Evolutionary conservation across 2,329 filamentous ascomycete species (phyloP).

Genomic region (Paecilomyces sp.): DNA sequence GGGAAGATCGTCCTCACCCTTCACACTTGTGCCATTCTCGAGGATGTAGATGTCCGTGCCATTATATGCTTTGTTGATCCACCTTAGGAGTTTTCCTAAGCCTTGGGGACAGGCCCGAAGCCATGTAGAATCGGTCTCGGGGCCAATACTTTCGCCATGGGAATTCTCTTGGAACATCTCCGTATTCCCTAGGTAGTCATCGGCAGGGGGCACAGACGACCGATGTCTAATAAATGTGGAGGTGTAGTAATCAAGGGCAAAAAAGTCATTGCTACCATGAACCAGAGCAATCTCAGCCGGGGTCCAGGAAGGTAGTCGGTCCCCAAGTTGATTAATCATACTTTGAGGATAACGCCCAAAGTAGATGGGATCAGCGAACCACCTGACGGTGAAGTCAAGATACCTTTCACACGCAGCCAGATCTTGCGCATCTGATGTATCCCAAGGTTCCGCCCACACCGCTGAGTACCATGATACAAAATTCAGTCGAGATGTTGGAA

Average conservation of each 20-base stretch:
- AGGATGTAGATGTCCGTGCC: constrained; percentile 75
- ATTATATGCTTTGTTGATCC: constrained; percentile 66
- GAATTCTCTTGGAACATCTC: constrained; percentile 62
- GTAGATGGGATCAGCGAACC: constrained; percentile 23
- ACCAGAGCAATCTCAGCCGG: constrained; percentile 15
- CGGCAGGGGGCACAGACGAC: constrained; percentile 11
- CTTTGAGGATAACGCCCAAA: not conserved
- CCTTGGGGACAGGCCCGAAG: constrained; percentile 64
- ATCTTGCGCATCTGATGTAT: no score
- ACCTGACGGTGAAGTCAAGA: constrained; percentile 19
- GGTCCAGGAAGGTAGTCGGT: constrained; percentile 6
- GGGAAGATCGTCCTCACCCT: no score
- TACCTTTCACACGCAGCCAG: no score
- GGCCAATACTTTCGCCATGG: constrained; percentile 62
- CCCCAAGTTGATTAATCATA: no score
- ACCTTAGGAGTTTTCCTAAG: constrained; percentile 65
- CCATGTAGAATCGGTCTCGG: constrained; percentile 72
- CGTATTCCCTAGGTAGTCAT: constrained; percentile 68
- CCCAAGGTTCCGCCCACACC: no score
- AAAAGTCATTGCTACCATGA: constrained; percentile 18
- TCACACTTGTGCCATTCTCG: constrained; percentile 76
- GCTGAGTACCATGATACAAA: no score
- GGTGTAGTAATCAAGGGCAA: constrained; percentile 22
- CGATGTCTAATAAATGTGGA: constrained; percentile 11
- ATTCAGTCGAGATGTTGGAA: no score